Percentiles rank a stretch among this genome's conserved stretches.
Conservation (phyloP, 2,329 filamentous ascomycete genomes). For the Falciphora oryzae region DNA sequence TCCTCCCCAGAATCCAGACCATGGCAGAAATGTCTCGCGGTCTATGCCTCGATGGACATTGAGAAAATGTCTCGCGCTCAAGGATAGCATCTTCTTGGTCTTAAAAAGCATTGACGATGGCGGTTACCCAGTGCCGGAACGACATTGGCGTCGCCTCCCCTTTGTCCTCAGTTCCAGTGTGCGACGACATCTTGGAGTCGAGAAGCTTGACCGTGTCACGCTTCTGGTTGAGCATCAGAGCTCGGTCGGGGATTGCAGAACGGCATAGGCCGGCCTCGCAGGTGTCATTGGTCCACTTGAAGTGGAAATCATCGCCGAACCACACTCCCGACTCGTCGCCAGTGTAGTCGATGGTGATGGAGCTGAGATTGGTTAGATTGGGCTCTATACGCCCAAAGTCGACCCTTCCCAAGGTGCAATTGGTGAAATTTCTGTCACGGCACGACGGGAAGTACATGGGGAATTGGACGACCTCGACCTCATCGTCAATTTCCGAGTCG, state of each 20-base stretch:
- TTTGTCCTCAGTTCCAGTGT: too few relatives aligned
- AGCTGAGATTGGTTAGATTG: conserved; percentile 24
- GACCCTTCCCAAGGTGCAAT: conserved; percentile 26
- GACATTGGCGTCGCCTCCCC: not conserved
- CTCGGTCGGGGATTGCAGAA: conserved; percentile 23
- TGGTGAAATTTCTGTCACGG: conserved; percentile 4
- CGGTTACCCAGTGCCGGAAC: not conserved
- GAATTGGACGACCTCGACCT: conserved; percentile 18
- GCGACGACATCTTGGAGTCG: not conserved
- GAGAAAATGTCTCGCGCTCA: not conserved
- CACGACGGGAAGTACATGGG: conserved; percentile 3
- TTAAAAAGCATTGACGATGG: not conserved
- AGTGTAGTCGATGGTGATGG: conserved; percentile 34
- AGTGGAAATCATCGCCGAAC: conserved; percentile 40
- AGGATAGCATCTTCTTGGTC: too few relatives aligned
- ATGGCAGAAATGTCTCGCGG: not conserved
- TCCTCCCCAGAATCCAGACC: not conserved
- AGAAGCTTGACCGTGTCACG: not conserved
- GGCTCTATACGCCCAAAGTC: conserved; percentile 21
- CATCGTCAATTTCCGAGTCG: conserved; percentile 1
- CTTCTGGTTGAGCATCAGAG: not conserved
- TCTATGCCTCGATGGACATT: not conserved
- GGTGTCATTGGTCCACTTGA: conserved; percentile 37
- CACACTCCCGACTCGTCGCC: conserved; percentile 28
- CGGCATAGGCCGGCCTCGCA: conserved; percentile 34